Percentiles rank a stretch among this genome's conserved stretches.
phyloP scores from a whole-genome alignment of 2,329 filamentous ascomycete genomes.

The Fusarium avenaceum region DNA sequence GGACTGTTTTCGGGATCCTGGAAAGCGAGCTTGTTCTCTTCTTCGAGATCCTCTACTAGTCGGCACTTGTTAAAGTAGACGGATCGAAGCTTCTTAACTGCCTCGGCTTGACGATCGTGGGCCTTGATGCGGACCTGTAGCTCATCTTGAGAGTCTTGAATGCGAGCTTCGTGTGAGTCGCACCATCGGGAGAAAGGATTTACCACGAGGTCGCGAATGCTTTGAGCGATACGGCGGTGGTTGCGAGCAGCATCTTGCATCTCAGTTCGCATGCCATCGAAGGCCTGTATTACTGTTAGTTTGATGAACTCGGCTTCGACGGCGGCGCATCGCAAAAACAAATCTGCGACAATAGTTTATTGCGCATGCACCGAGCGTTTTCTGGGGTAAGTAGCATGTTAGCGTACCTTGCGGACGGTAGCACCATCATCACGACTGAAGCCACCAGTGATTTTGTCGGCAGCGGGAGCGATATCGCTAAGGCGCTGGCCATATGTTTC shows the following conservation, averaged over 20 bases:
- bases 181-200: conserved; percentile 96
- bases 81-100: conserved; percentile 91
- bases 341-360: background rate
- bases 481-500: conserved; percentile 87
- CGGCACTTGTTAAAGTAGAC: conserved; percentile 99
- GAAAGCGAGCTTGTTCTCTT: conserved; percentile 98
- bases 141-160: conserved; percentile 95
- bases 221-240: conserved; percentile 95
- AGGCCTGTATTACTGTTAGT: conserved; percentile 71
- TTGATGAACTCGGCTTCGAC: conserved; percentile 34
- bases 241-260: conserved; percentile 92
- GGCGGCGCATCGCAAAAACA: conserved; percentile 10
- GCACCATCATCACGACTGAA: conserved; percentile 95
- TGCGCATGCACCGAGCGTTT: conserved; percentile 5
- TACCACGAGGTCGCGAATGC: conserved; percentile 95
- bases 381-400: background rate
- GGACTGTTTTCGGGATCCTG: conserved; percentile 85
- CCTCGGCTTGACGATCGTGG: conserved; percentile 91
- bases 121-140: conserved; percentile 91
- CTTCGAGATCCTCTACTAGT: conserved; percentile 93
- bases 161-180: conserved; percentile 89
- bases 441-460: conserved; percentile 85
- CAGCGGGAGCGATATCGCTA: conserved; percentile 82
- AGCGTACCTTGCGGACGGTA: conserved; percentile 87
- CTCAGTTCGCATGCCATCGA: conserved; percentile 90